Conservation (phyloP, 179 eudicot genomes). For the Monotropa hypopitys region DNA sequence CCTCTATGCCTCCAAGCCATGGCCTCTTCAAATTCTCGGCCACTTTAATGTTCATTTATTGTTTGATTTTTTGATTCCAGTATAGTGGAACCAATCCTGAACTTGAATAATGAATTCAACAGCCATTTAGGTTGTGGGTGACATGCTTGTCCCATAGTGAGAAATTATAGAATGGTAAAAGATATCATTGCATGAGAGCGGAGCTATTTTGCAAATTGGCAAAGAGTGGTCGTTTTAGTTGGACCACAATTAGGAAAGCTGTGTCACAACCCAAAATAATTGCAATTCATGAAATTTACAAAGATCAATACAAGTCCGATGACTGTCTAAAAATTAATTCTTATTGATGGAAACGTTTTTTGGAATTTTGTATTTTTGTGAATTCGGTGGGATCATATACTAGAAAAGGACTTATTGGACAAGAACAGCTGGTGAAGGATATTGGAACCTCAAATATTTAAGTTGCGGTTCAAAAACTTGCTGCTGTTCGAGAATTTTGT, state of each 20-base stretch:
- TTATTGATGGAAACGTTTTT: neutral
- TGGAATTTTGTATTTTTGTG: neutral
- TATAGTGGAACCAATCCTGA: neutral
- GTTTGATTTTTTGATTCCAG: too few relatives aligned
- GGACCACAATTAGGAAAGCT: neutral
- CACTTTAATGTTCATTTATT: neutral
- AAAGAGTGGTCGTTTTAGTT: neutral
- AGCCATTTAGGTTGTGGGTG: neutral
- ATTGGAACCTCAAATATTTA: neutral
- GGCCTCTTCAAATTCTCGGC: neutral
- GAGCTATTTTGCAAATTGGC: neutral
- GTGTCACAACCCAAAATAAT: neutral
- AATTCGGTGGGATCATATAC: neutral
- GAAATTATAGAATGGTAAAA: neutral
- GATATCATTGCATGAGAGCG: neutral
- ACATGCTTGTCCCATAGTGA: neutral
- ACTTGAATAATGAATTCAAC: neutral
- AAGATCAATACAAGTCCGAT: too few relatives aligned
- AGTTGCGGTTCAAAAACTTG: neutral
- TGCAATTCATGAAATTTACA: neutral
- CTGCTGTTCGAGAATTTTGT: neutral
- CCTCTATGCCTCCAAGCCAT: neutral
- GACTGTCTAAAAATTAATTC: neutral
- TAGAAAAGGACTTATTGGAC: neutral
- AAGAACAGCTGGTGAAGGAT: neutral